Evolutionary conservation across 2,329 filamentous ascomycete genomes (phyloP), one percentile per base, ranked within the genome.

Genomic region (Pyrenophora seminiperda): DNA sequence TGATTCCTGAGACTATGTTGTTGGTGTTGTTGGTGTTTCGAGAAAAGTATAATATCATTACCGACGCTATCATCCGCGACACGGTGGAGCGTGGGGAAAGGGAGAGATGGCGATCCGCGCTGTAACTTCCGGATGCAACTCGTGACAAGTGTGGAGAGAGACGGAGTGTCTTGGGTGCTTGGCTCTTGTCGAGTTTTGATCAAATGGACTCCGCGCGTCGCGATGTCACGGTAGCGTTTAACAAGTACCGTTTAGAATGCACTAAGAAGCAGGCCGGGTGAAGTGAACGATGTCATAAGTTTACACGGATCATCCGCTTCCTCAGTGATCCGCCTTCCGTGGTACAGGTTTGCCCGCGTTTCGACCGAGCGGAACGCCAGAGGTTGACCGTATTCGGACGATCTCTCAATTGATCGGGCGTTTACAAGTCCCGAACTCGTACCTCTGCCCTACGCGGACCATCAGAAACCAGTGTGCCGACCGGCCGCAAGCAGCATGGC

Each of bases 81-180:
- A 20, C 37, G 15, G 36, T 50, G 44, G 48, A 54, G 47, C 41
- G 42, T 56, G 60, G 54, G 53, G 53, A 48, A 51, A 27, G 30
- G 34, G 45, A 47, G 47, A 49, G 56, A 61, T 62, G 44, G 47
- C 45, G 56, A 61, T 62, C 57, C 49, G 51, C 62, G 49, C 32
- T 47, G 54, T 39, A 40, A 53, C 46, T 54, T 31, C 47, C 52
- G 39, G 33, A 20, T 49, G 58, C 36, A 38, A 48, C 36, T 20
- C 44, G 30, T 48, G 50, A 58, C 48, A 54, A 29, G 34, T 51
- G 55, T 59, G 62, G 62, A 47, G 56, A 54, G 14, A 41, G 40
- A n/a, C 29, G 33, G 36, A 50, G 45, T 32, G 51, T 47, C 46
- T 51, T 39, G 53, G 45, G 32, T 51, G 50, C 46, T 51, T 39